Evolutionary conservation across 2,329 filamentous ascomycete genomes (phyloP).

Genomic region (Mycosphaerella sp.): DNA sequence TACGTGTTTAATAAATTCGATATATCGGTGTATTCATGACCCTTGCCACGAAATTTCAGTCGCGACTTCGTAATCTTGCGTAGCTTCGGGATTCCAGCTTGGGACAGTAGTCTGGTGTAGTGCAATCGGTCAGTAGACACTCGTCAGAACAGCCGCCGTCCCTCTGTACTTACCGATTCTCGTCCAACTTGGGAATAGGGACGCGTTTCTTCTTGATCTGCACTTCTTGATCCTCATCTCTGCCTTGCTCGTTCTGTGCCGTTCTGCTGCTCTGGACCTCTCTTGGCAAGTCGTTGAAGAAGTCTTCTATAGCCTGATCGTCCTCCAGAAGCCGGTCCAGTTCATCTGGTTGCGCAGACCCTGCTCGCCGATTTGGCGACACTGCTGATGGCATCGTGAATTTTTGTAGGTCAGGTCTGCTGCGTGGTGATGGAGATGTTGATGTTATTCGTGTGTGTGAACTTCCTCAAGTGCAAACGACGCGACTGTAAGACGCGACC

Average conservation of each 20-base stretch:
- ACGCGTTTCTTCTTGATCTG: conserved; percentile 69
- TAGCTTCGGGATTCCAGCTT: conserved; percentile 75
- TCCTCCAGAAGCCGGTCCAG: conserved; percentile 71
- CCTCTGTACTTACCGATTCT: conserved; percentile 52
- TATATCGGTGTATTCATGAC: conserved; percentile 89
- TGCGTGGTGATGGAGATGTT: neutral
- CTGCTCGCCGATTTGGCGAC: conserved; percentile 19
- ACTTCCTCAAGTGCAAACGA: neutral
- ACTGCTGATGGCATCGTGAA: conserved; percentile 30
- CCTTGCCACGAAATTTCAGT: conserved; percentile 83
- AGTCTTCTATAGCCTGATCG: conserved; percentile 53
- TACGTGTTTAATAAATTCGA: conserved; percentile 79
- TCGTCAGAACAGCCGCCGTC: neutral
- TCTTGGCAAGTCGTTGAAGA: conserved; percentile 43
- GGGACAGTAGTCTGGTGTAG: conserved; percentile 63
- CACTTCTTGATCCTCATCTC: conserved; percentile 78
- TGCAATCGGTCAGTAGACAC: conserved; percentile 1
- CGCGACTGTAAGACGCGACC: conserved; percentile 2
- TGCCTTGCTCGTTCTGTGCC: conserved; percentile 33
- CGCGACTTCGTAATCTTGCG: conserved; percentile 61
- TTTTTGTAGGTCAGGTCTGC: conserved; percentile 2
- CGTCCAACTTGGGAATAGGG: conserved; percentile 81
- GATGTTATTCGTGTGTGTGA: neutral
- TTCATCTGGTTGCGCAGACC: conserved; percentile 36
- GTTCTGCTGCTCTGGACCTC: conserved; percentile 42